phyloP scores from a whole-genome alignment of 1,284 basidiomycete genomes.

The Trichosporon sp. region DNA sequence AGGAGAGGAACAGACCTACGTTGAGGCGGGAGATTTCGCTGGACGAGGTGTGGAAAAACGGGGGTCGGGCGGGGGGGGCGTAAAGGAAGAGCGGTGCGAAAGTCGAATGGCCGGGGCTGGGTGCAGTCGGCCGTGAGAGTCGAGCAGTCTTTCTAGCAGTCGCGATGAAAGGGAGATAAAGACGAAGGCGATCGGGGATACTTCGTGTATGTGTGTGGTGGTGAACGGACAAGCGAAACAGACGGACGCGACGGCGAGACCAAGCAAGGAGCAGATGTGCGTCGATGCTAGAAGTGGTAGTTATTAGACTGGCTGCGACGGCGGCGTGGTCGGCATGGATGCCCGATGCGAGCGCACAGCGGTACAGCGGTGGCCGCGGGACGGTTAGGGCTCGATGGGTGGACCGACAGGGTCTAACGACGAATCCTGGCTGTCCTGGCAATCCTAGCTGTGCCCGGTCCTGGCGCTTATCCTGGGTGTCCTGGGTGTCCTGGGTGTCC shows the following conservation, averaged over 20 bases:
- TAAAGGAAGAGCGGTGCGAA: background rate
- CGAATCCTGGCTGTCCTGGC: background rate
- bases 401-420: background rate
- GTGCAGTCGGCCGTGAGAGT: background rate
- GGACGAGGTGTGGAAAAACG: background rate
- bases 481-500: too few species aligned
- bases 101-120: background rate
- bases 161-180: background rate
- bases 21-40: background rate
- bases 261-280: background rate
- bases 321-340: slow-evolving; percentile 12
- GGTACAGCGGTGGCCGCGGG: slow-evolving; percentile 10
- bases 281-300: slow-evolving; percentile 10
- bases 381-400: slow-evolving; percentile 16
- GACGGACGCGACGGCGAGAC: background rate
- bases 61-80: background rate
- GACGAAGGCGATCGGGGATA: background rate
- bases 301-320: background rate
- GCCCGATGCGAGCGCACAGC: slow-evolving; percentile 3
- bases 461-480: background rate
- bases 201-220: background rate
- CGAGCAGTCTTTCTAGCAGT: slow-evolving; percentile 11
- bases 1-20: background rate
- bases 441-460: slow-evolving; percentile 5
- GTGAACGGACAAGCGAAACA: background rate